Evolutionary conservation across 768 basidiomycete species (phyloP).

Genomic region (Tricholoma furcatifolium): DNA sequence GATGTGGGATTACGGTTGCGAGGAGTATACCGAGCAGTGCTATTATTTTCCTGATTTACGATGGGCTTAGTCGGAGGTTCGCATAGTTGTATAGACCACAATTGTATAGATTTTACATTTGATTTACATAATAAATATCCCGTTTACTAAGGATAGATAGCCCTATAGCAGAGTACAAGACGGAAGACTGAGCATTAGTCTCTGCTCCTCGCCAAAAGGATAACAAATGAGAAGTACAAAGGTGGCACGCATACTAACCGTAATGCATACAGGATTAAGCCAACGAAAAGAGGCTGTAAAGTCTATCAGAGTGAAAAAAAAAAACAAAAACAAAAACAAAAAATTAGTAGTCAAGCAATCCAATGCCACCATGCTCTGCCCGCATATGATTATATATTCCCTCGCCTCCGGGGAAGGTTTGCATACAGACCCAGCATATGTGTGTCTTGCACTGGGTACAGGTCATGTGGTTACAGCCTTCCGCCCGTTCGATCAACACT

Average conservation of each 20-base stretch:
- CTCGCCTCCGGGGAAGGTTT: conserved; percentile 64
- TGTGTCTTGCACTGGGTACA: conserved; percentile 74
- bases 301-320: not conserved
- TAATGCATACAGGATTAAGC: not conserved
- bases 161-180: too few relatives aligned
- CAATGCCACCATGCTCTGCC: conserved; percentile 61
- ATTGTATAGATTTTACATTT: too few relatives aligned
- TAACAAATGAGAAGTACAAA: not conserved
- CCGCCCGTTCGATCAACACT: conserved; percentile 65
- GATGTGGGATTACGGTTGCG: conserved; percentile 85
- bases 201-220: too few relatives aligned
- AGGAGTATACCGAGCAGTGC: conserved; percentile 84
- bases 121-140: too few relatives aligned
- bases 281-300: not conserved
- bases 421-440: conserved; percentile 78
- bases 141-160: too few relatives aligned
- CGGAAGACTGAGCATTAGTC: too few relatives aligned
- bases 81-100: conserved; percentile 15
- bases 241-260: too few relatives aligned
- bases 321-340: not conserved
- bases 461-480: conserved; percentile 85
- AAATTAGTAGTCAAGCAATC: conserved; percentile 24
- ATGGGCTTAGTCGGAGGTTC: conserved; percentile 54
- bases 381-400: conserved; percentile 85
- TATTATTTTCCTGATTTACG: conserved; percentile 88